phyloP scores from a whole-genome alignment of 2,329 filamentous ascomycete genomes.

The Cryphonectria radicalis region DNA sequence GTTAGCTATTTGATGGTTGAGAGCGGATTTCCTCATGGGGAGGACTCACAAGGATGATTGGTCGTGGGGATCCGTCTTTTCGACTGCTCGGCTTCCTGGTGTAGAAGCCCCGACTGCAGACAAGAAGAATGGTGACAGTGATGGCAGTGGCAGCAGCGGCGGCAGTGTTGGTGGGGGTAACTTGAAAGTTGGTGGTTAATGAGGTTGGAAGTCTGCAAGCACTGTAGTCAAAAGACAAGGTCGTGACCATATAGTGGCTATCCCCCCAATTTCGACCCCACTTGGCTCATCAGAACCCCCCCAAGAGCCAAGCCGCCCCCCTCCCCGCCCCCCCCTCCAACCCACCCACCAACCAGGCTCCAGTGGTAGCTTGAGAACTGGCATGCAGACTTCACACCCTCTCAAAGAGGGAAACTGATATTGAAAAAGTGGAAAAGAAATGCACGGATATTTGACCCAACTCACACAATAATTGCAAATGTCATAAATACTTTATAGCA shows the following conservation, averaged over 20 bases:
- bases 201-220: conserved; percentile 1
- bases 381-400: not conserved
- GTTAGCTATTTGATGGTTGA: not conserved
- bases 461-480: not conserved
- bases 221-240: conserved; percentile 1
- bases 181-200: conserved; percentile 12
- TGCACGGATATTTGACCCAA: not conserved
- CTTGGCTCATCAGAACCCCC: not conserved
- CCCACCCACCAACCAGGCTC: too few species aligned
- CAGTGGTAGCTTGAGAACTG: not conserved
- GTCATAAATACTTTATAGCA: not conserved
- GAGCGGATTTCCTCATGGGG: not conserved
- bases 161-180: not conserved
- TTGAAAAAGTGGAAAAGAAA: not conserved
- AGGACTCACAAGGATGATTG: not conserved
- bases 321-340: too few species aligned
- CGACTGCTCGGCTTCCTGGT: not conserved
- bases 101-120: not conserved
- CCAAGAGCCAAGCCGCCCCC: not conserved
- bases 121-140: not conserved
- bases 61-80: not conserved
- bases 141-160: not conserved
- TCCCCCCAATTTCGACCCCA: not conserved
- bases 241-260: not conserved
- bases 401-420: not conserved